Percentiles rank a stretch among this genome's conserved stretches.
Evolutionary conservation across 345 rosid species (phyloP).

Genomic region (Gossypium arboreum): DNA sequence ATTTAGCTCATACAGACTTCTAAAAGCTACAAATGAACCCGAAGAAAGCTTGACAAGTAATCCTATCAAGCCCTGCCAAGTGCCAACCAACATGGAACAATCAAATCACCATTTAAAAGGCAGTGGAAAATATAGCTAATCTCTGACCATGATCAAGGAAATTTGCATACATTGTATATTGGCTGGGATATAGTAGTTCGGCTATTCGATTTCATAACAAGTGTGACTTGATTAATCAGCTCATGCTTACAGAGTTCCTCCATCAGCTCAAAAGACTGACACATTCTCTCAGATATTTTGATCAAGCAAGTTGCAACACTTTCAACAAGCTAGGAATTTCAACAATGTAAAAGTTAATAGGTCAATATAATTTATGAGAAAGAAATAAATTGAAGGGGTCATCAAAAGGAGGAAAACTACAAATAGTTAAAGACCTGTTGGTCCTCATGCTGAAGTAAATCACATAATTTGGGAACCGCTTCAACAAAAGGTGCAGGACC

Average conservation of each 20-base stretch:
- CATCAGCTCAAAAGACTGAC: slow-evolving; percentile 61
- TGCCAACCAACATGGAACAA: slow-evolving; percentile 37
- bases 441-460: slow-evolving; percentile 87
- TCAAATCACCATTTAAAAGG: slow-evolving; percentile 8
- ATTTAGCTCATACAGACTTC: slow-evolving; percentile 67
- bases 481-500: slow-evolving; percentile 53
- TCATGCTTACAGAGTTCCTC: slow-evolving; percentile 79
- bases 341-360: slow-evolving; percentile 8
- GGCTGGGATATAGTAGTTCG: slow-evolving; percentile 76
- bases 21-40: slow-evolving; percentile 74
- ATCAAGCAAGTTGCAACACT: slow-evolving; percentile 74
- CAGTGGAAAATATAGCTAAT: background rate
- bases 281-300: slow-evolving; percentile 66
- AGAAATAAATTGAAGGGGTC: slow-evolving; percentile 2
- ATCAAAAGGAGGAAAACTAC: slow-evolving; percentile 16
- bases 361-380: slow-evolving; percentile 13
- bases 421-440: slow-evolving; percentile 44
- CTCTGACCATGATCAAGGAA: slow-evolving; percentile 16
- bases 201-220: slow-evolving; percentile 60
- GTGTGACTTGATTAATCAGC: slow-evolving; percentile 58
- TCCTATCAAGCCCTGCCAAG: slow-evolving; percentile 77
- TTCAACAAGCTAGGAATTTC: slow-evolving; percentile 72
- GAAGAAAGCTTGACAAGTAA: slow-evolving; percentile 71
- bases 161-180: slow-evolving; percentile 58
- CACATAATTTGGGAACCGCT: slow-evolving; percentile 84